Conservation (phyloP, 805 yeast genomes). For the Ogataea zsoltii region DNA sequence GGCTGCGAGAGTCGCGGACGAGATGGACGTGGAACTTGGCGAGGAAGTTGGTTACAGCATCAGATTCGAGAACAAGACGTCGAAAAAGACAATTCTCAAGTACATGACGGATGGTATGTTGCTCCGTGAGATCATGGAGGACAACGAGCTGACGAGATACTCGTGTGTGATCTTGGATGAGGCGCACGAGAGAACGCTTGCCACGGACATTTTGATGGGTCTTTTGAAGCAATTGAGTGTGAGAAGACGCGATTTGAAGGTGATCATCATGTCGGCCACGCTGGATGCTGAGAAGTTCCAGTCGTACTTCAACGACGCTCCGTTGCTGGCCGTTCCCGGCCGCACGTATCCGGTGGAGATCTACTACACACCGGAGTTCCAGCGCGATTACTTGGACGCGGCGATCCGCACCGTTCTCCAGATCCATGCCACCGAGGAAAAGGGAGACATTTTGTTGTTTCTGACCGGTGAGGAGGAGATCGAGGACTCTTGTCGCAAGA, state of each 20-base stretch:
- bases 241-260: constrained; percentile 84
- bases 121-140: constrained; percentile 96
- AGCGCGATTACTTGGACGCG: constrained; percentile 90
- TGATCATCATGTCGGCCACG: constrained; percentile 97
- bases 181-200: constrained; percentile 96
- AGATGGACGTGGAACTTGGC: constrained; percentile 91
- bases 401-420: constrained; percentile 94
- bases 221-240: constrained; percentile 76
- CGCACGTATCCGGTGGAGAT: constrained; percentile 97
- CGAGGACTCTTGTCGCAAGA: constrained; percentile 92
- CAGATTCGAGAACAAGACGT: constrained; percentile 89
- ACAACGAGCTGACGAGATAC: constrained; percentile 75
- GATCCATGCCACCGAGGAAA: constrained; percentile 94
- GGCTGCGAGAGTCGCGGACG: constrained; percentile 96
- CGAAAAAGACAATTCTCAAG: constrained; percentile 77
- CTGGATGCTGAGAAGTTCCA: constrained; percentile 97
- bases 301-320: constrained; percentile 84
- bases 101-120: constrained; percentile 99
- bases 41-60: constrained; percentile 94
- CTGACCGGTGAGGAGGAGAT: constrained; percentile 97
- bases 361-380: constrained; percentile 95
- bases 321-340: constrained; percentile 94
- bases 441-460: constrained; percentile 85
- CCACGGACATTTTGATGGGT: constrained; percentile 97
- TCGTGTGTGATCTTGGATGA: constrained; percentile 94